phyloP scores from a whole-genome alignment of 148 eudicot genomes.

The Bassia scoparia region DNA sequence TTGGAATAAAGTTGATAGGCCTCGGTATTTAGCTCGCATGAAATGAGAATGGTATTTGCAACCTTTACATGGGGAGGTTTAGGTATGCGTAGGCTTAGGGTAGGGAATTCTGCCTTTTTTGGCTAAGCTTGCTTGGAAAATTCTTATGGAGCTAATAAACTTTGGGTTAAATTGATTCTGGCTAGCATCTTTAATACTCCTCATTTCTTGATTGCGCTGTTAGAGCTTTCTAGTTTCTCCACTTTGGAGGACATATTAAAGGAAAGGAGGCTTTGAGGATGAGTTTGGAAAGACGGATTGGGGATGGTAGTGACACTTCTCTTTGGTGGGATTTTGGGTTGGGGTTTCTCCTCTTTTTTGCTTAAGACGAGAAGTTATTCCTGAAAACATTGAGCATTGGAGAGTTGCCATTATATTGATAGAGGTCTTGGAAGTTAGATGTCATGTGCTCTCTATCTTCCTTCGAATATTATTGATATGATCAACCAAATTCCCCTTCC shows the following conservation, averaged over 20 bases:
- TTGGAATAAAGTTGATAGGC: neutral
- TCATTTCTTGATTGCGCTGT: neutral
- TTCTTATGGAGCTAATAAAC: neutral
- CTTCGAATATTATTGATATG: neutral
- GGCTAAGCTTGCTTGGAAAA: neutral
- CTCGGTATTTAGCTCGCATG: neutral
- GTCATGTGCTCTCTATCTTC: too few species aligned
- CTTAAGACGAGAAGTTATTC: neutral
- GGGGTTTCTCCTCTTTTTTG: too few species aligned
- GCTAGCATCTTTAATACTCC: neutral
- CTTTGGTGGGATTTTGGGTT: neutral
- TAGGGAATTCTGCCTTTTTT: neutral
- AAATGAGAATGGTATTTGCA: neutral
- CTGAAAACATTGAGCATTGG: neutral
- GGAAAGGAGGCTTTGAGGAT: neutral
- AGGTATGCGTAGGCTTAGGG: neutral
- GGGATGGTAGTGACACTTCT: neutral
- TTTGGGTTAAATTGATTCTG: neutral
- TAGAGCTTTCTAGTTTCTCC: neutral
- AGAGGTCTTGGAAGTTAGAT: too few species aligned
- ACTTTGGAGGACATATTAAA: neutral
- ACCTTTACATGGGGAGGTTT: neutral
- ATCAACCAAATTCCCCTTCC: neutral
- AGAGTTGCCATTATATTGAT: too few species aligned
- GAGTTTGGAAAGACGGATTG: neutral